Evolutionary conservation across 495 filamentous ascomycete genomes (phyloP).

Genomic region (Oleoguttula mirabilis): DNA sequence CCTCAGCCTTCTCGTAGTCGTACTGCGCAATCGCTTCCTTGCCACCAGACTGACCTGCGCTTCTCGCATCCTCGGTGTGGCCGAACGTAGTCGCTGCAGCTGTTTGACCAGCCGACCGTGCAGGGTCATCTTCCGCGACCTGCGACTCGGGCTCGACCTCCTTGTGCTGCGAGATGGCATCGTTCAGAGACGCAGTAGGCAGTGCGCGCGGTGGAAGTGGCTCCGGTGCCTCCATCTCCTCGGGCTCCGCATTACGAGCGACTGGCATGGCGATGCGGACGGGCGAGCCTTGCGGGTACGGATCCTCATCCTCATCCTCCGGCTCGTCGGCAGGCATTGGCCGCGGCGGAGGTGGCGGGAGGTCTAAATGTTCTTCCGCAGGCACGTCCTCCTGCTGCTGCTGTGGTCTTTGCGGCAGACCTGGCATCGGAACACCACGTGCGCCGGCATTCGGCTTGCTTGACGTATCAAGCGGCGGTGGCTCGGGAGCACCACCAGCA

Average conservation of each 20-base stretch:
- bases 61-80: conserved; percentile 21
- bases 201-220: conserved; percentile 36
- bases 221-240: conserved; percentile 41
- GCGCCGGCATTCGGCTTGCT: conserved; percentile 46
- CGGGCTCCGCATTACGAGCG: conserved; percentile 44
- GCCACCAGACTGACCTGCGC: conserved; percentile 31
- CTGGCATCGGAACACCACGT: conserved; percentile 60
- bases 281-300: conserved; percentile 51
- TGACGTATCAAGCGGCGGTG: conserved; percentile 49
- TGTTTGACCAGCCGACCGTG: conserved; percentile 49
- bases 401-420: conserved; percentile 50
- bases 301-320: conserved; percentile 19
- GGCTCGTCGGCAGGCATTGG: conserved; percentile 35
- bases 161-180: conserved; percentile 48
- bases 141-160: conserved; percentile 53
- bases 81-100: conserved; percentile 37
- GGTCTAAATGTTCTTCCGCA: conserved; percentile 33
- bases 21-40: conserved; percentile 72
- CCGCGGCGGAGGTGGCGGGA: conserved; percentile 46
- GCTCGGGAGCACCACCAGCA: conserved; percentile 41
- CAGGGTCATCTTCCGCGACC: conserved; percentile 41
- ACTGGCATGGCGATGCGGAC: conserved; percentile 84
- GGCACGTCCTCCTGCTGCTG: conserved; percentile 40
- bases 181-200: conserved; percentile 45
- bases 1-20: conserved; percentile 94